Base-by-base conservation (phyloP, 768 basidiomycete species). In the Tricholoma bakamatsutake region DNA sequence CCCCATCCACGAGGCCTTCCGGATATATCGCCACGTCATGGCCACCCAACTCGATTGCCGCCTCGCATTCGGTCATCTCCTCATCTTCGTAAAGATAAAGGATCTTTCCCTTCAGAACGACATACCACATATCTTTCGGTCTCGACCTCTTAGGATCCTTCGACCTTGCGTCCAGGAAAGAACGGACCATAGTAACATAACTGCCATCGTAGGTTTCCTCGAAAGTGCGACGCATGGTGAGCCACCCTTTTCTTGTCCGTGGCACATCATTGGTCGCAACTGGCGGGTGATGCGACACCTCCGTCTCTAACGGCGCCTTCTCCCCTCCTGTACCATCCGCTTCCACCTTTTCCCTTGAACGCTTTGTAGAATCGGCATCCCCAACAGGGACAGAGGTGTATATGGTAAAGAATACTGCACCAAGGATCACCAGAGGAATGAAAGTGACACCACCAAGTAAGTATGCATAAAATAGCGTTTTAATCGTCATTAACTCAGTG, bases 21-120 rank as follows among this genome's bases (percentile, higher is more conserved):
- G 89, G 88, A 64, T 78, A 91, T 47, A 98, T 74, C 30, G 78
- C 71, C 46, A 95, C 88, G 51, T 87, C 81, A 67, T 93, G 88
- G 13, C 84, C 77, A 52, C 87, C 78, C 54, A 98, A 74, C 67
- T 96, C 90, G 43, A 98, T 80, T n/a, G 87, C 95, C 3, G 87
- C 93, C 65, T 87, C 88, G 71, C 92, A 94, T 61, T 98, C 95
- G 52, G 81, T 80, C 85, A 91, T 90, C 13, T 76, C 79, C 71
- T 97, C 93, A 70, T 95, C 90, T 69, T 96, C 93, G 72, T 97
- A 98, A 18, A 98, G 75, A 71, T 93, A 98, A 30, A 98, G 73
- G 37, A 96, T 85, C 64, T 84, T 88, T 43, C 89, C 91, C 77
- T 98, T 98, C 67, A 98, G 79, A 6, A 87, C 92, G 52, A 88